Conservation (phyloP, 2,329 filamentous ascomycete species). For the Scytalidium lignicola region DNA sequence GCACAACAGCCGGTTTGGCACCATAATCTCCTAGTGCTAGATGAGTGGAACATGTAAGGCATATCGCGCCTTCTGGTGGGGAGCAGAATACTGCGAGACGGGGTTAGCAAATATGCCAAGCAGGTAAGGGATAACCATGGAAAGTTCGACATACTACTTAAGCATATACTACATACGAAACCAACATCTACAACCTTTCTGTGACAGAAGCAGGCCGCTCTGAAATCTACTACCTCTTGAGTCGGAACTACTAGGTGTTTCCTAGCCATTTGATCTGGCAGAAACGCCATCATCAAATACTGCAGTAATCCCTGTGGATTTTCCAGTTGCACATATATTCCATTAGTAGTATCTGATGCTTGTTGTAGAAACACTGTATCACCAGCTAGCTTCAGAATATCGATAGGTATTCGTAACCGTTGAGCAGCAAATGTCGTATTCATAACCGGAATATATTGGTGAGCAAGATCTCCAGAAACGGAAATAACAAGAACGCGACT, state of each 20-base stretch:
- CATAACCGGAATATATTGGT: conserved; percentile 97
- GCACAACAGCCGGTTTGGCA: conserved; percentile 69
- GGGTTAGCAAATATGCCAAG: conserved; percentile 11
- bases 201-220: conserved; percentile 98
- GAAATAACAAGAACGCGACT: conserved; percentile 86
- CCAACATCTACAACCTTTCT: conserved; percentile 84
- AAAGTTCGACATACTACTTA: conserved; percentile 61
- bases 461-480: conserved; percentile 78
- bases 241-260: conserved; percentile 70
- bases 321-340: conserved; percentile 59
- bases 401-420: conserved; percentile 80
- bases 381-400: conserved; percentile 81
- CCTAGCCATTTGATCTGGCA: conserved; percentile 64
- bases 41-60: conserved; percentile 77
- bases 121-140: too few species aligned
- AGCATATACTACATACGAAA: conserved; percentile 92
- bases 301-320: conserved; percentile 72
- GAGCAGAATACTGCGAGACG: conserved; percentile 63
- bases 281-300: conserved; percentile 90
- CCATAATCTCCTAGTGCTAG: conserved; percentile 74
- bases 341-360: conserved; percentile 69
- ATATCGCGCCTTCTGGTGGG: conserved; percentile 58
- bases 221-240: conserved; percentile 85
- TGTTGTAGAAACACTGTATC: conserved; percentile 92
- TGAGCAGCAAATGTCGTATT: conserved; percentile 96